phyloP scores from a whole-genome alignment of 345 rosid species.

The Eucalyptus erythrocorys region DNA sequence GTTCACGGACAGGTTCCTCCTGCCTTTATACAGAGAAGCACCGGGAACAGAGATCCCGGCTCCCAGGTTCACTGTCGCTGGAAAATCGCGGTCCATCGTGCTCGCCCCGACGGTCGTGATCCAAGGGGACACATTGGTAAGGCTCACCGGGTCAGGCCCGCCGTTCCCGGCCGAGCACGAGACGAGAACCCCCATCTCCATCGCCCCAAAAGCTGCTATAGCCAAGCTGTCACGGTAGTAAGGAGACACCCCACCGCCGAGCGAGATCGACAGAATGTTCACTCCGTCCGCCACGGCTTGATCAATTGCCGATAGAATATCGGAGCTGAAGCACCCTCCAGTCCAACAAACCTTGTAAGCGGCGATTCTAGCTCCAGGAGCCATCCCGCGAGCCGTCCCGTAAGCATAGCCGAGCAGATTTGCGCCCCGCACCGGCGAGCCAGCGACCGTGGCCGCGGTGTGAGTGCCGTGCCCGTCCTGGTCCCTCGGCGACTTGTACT shows the following conservation, averaged over 20 bases:
- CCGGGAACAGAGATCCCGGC: conserved; percentile 21
- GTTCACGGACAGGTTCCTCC: conserved; percentile 3
- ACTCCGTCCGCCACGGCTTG: conserved; percentile 74
- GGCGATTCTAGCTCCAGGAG: conserved; percentile 66
- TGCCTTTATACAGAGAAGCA: conserved; percentile 57
- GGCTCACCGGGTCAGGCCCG: conserved; percentile 55
- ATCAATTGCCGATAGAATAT: conserved; percentile 66
- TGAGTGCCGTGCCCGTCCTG: conserved; percentile 80
- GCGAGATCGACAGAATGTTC: conserved; percentile 52
- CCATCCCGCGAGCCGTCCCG: conserved; percentile 78
- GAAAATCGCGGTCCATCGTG: conserved; percentile 71
- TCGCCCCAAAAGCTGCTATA: conserved; percentile 73
- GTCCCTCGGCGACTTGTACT: conserved; percentile 69
- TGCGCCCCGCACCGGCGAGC: conserved; percentile 46
- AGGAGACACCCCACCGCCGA: conserved; percentile 72
- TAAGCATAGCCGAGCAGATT: conserved; percentile 57
- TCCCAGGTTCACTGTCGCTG: conserved; percentile 47
- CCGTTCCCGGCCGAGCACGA: conserved; percentile 71
- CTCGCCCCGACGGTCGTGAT: conserved; percentile 75
- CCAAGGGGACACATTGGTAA: conserved; percentile 80
- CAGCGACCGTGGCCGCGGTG: conserved; percentile 73
- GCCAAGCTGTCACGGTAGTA: conserved; percentile 47
- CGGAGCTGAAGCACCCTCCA: conserved; percentile 66
- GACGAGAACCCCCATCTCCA: conserved; percentile 77
- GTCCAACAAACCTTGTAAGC: conserved; percentile 75